Conservation (phyloP, 2,329 filamentous ascomycete genomes). For the Pestalotiopsis sp. region DNA sequence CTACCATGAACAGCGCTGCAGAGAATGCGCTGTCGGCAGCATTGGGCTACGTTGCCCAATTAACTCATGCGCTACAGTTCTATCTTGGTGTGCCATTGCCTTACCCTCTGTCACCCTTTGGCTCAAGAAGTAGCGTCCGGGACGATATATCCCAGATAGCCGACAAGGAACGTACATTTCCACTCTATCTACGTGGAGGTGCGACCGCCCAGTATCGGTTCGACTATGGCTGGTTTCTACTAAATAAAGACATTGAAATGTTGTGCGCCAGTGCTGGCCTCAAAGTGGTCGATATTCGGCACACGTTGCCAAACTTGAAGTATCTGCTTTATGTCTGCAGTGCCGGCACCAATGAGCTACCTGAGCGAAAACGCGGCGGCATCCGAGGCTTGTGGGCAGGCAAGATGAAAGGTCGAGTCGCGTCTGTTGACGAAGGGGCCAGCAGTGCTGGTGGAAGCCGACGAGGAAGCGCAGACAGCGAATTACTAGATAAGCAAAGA, state of each 20-base stretch:
- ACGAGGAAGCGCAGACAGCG: slow-evolving; percentile 32
- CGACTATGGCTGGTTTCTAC: slow-evolving; percentile 93
- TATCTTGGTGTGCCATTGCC: slow-evolving; percentile 80
- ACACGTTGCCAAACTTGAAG: slow-evolving; percentile 91
- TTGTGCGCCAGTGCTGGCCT: slow-evolving; percentile 68
- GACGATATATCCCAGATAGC: slow-evolving; percentile 59
- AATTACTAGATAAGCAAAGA: slow-evolving; percentile 36
- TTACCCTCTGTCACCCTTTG: slow-evolving; percentile 74
- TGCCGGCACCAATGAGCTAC: slow-evolving; percentile 68
- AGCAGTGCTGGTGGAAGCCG: slow-evolving; percentile 38
- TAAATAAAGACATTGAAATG: slow-evolving; percentile 91
- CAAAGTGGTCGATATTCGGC: slow-evolving; percentile 83
- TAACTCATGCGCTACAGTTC: slow-evolving; percentile 75
- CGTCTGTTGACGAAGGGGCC: slow-evolving; percentile 35
- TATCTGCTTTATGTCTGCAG: slow-evolving; percentile 90
- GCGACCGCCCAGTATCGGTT: slow-evolving; percentile 83
- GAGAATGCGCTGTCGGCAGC: slow-evolving; percentile 79
- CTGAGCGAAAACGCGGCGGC: slow-evolving; percentile 62
- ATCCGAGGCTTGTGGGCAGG: slow-evolving; percentile 60
- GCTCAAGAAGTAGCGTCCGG: slow-evolving; percentile 69
- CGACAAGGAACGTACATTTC: slow-evolving; percentile 67
- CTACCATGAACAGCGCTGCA: slow-evolving; percentile 44
- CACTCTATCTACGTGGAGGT: slow-evolving; percentile 69
- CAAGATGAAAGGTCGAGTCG: slow-evolving; percentile 38
- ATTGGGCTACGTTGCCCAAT: slow-evolving; percentile 76